Percentiles rank a stretch among this genome's conserved stretches.
Conservation (phyloP, 345 rosid species). For the Syzygium aqueum region DNA sequence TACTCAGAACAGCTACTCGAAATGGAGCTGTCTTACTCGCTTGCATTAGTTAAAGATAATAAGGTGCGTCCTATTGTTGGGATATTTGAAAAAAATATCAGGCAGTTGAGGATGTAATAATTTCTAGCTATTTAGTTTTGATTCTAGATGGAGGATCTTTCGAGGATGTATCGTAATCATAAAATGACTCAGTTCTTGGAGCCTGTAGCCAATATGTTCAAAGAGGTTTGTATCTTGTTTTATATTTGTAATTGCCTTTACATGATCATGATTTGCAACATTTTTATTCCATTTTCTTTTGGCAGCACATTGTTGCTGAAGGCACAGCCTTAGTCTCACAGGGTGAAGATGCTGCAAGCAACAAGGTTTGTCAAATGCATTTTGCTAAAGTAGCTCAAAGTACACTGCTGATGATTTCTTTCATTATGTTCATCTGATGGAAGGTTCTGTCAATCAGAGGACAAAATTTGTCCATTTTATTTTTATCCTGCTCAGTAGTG, state of each 20-base stretch:
- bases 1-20: constrained; percentile 28
- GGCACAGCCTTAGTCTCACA: constrained; percentile 27
- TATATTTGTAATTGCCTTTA: neutral
- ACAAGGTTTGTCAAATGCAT: constrained; percentile 12
- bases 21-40: constrained; percentile 28
- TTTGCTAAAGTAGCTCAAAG: neutral
- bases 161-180: constrained; percentile 25
- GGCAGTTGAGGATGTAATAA: neutral
- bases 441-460: neutral
- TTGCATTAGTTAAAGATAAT: constrained; percentile 28
- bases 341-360: constrained; percentile 30
- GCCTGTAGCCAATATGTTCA: constrained; percentile 24
- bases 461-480: neutral
- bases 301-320: constrained; percentile 27
- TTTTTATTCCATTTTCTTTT: neutral
- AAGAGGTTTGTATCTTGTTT: constrained; percentile 13
- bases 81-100: neutral
- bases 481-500: neutral
- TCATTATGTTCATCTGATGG: neutral
- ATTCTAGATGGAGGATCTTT: constrained; percentile 25
- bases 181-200: constrained; percentile 23
- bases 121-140: neutral
- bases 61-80: constrained; percentile 7
- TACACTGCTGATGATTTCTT: neutral
- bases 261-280: neutral